A percentile compares a stretch with the other conserved stretches of the same genome.
Conservation (phyloP, 352 stramenopile genomes). For the Phytophthora pseudosyringae region DNA sequence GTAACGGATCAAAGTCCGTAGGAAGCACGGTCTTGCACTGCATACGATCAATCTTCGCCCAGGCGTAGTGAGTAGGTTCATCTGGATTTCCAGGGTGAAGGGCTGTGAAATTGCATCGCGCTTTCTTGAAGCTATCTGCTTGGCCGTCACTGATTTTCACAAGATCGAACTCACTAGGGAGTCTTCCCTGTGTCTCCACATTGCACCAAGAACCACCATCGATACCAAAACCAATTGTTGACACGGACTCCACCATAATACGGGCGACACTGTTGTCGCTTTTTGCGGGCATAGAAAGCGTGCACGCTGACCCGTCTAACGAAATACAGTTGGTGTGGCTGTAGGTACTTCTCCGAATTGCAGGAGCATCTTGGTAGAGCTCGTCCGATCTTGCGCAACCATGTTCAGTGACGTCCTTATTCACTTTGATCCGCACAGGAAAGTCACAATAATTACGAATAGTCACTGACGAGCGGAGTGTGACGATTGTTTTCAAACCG, state of each 20-base stretch:
- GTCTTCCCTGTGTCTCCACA: slow-evolving; percentile 18
- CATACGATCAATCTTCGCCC: slow-evolving; percentile 40
- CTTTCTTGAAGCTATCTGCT: slow-evolving; percentile 16
- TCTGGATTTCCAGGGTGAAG: slow-evolving; percentile 19
- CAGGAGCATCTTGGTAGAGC: slow-evolving; percentile 13
- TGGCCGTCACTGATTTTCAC: slow-evolving; percentile 43
- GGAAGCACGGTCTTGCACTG: slow-evolving; percentile 50
- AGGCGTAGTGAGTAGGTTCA: slow-evolving; percentile 39
- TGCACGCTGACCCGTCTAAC: slow-evolving; percentile 34
- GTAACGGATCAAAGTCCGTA: slow-evolving; percentile 54
- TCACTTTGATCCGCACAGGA: slow-evolving; percentile 45
- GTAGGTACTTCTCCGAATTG: background rate
- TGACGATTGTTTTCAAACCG: slow-evolving; percentile 64
- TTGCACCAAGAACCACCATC: slow-evolving; percentile 42
- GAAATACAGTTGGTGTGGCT: slow-evolving; percentile 44
- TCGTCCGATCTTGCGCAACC: slow-evolving; percentile 12
- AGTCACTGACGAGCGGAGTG: slow-evolving; percentile 52
- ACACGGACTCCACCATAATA: slow-evolving; percentile 48
- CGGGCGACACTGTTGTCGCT: slow-evolving; percentile 4
- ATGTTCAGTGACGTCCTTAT: slow-evolving; percentile 22
- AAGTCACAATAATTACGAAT: slow-evolving; percentile 56
- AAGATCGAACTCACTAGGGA: slow-evolving; percentile 59
- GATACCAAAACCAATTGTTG: slow-evolving; percentile 33
- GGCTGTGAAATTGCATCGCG: slow-evolving; percentile 34
- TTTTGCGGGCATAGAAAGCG: slow-evolving; percentile 11